A percentile compares a stretch with the other conserved stretches of the same genome.
Conservation (phyloP, 805 yeast genomes). For the Metschnikowia lochheadii region DNA sequence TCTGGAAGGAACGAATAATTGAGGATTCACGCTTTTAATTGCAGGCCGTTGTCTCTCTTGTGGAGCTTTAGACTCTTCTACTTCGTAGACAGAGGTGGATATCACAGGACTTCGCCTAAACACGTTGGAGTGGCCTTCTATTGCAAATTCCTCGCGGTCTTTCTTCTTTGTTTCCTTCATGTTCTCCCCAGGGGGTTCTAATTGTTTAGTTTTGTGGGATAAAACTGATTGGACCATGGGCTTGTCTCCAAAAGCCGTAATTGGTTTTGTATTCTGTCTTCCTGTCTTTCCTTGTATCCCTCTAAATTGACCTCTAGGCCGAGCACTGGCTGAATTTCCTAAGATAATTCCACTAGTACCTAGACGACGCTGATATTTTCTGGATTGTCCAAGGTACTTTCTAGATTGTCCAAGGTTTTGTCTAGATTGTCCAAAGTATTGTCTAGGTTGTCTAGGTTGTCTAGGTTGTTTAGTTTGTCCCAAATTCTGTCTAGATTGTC, state of each 20-base stretch:
- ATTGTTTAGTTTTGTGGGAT: background rate
- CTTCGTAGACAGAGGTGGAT: slow-evolving; percentile 32
- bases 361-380: background rate
- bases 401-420: too few species aligned
- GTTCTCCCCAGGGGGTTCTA: background rate
- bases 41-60: slow-evolving; percentile 1
- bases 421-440: background rate
- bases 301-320: background rate
- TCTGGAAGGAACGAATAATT: slow-evolving; percentile 8
- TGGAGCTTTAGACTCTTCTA: slow-evolving; percentile 20
- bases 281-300: background rate
- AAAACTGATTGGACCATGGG: background rate
- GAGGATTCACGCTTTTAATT: background rate
- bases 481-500: background rate
- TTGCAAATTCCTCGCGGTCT: background rate
- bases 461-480: background rate
- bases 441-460: background rate
- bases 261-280: background rate
- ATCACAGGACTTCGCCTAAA: slow-evolving; percentile 22
- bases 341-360: background rate
- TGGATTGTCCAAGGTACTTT: background rate
- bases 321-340: background rate
- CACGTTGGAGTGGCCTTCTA: background rate
- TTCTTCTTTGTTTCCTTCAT: background rate
- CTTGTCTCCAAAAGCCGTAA: background rate